Evolutionary conservation across 1,284 basidiomycete species (phyloP).

Genomic region (Trichosporon coremiiforme): DNA sequence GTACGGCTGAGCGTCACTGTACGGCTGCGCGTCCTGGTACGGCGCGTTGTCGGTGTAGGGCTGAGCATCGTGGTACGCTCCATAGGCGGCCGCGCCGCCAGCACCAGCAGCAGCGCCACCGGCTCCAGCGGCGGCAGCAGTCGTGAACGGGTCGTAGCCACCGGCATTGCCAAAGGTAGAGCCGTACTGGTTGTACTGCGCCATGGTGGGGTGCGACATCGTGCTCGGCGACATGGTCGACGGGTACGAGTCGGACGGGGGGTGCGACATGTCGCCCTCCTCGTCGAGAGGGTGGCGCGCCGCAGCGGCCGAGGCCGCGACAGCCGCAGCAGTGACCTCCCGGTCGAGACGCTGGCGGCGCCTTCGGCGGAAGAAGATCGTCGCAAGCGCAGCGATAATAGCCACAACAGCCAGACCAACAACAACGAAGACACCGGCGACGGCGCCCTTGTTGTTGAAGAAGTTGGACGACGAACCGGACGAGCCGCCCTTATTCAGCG

Average conservation of each 20-base stretch:
- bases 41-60: slow-evolving; percentile 13
- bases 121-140: slow-evolving; percentile 23
- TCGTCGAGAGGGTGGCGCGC: slow-evolving; percentile 56
- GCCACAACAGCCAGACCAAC: slow-evolving; percentile 57
- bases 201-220: slow-evolving; percentile 50
- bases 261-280: slow-evolving; percentile 39
- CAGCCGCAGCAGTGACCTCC: slow-evolving; percentile 57
- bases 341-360: slow-evolving; percentile 55
- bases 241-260: slow-evolving; percentile 36
- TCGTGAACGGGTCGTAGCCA: slow-evolving; percentile 53
- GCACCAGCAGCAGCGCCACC: slow-evolving; percentile 33
- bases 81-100: slow-evolving; percentile 31
- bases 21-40: neutral
- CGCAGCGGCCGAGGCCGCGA: slow-evolving; percentile 50
- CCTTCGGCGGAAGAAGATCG: slow-evolving; percentile 54
- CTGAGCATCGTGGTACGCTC: slow-evolving; percentile 13
- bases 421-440: slow-evolving; percentile 57
- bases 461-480: slow-evolving; percentile 39
- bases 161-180: slow-evolving; percentile 49
- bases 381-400: slow-evolving; percentile 50
- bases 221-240: slow-evolving; percentile 52
- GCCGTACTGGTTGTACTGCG: slow-evolving; percentile 54
- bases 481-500: slow-evolving; percentile 45
- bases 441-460: slow-evolving; percentile 57
- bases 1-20: neutral